Percentiles rank a stretch among this genome's conserved stretches.
Conservation (phyloP, 371 early-diverging fungal species). For the Mucor saturninus region DNA sequence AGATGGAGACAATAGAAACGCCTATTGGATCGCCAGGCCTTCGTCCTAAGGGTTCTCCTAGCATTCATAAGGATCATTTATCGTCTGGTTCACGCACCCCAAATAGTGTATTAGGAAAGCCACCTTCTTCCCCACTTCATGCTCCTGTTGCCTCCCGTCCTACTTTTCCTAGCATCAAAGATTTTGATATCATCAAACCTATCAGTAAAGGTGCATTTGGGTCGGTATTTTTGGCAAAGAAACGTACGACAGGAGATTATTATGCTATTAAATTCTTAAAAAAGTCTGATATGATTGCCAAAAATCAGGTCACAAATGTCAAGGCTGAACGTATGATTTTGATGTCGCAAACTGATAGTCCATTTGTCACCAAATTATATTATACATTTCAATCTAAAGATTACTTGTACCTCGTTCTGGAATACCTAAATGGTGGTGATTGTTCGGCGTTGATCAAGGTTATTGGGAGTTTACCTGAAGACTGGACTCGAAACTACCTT, state of each 20-base stretch:
- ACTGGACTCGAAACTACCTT: constrained; percentile 91
- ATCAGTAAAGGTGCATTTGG: constrained; percentile 94
- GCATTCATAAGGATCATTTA: constrained; percentile 8
- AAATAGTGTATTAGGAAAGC: constrained; percentile 24
- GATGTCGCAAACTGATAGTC: constrained; percentile 85
- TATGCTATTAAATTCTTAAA: constrained; percentile 90
- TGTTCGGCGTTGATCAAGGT: constrained; percentile 91
- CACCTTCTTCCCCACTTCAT: constrained; percentile 56
- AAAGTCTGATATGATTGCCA: constrained; percentile 91
- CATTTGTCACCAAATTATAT: constrained; percentile 93
- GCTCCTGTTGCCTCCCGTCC: constrained; percentile 52
- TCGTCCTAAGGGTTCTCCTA: constrained; percentile 21
- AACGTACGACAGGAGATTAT: constrained; percentile 84
- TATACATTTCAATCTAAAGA: constrained; percentile 93
- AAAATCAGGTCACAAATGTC: constrained; percentile 91
- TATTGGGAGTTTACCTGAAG: constrained; percentile 82
- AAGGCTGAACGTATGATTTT: constrained; percentile 89
- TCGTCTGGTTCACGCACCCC: constrained; percentile 26
- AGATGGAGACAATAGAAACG: constrained; percentile 49
- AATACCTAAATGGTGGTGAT: constrained; percentile 98
- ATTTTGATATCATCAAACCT: constrained; percentile 92
- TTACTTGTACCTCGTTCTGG: constrained; percentile 93
- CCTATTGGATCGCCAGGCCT: constrained; percentile 39
- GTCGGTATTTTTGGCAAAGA: constrained; percentile 86
- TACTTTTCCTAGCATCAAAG: constrained; percentile 71